phyloP scores from a whole-genome alignment of 257 asterid genomes.

The Solanum pennellii region DNA sequence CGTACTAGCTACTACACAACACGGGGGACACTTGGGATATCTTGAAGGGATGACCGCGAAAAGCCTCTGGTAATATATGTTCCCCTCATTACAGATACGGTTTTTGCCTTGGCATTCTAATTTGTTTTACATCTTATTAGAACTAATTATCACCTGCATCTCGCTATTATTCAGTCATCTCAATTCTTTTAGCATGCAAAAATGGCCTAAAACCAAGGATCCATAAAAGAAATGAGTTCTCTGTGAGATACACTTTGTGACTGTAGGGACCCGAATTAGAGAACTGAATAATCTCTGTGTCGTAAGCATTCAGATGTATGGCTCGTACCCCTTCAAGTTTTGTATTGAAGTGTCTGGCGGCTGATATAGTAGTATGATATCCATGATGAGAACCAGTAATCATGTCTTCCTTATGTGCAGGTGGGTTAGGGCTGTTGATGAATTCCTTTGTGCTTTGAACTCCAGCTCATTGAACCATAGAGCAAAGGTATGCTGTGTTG shows the following conservation, averaged over 20 bases:
- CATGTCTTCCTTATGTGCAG: slow-evolving; percentile 12
- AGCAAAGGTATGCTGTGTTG: slow-evolving; percentile 13
- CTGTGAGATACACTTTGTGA: not conserved
- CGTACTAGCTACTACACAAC: slow-evolving; percentile 63
- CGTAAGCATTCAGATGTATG: not conserved
- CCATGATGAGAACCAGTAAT: not conserved
- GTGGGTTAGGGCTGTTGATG: slow-evolving; percentile 93
- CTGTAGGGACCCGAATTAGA: not conserved
- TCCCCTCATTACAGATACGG: not conserved
- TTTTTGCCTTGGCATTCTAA: not conserved
- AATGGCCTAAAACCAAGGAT: not conserved
- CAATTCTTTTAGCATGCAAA: not conserved
- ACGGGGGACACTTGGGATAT: slow-evolving; percentile 77
- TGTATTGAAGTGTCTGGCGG: not conserved
- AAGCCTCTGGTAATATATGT: slow-evolving; percentile 41
- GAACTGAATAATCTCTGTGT: not conserved
- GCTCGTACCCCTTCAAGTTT: not conserved
- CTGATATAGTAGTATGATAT: not conserved
- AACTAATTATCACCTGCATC: not conserved
- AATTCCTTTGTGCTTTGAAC: slow-evolving; percentile 44
- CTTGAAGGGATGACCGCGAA: slow-evolving; percentile 69
- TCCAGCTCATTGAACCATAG: slow-evolving; percentile 40
- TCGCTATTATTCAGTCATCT: not conserved
- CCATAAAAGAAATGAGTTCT: not conserved
- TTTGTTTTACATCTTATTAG: not conserved